phyloP scores from a whole-genome alignment of 208 protist genomes.

The Trypanosoma melophagium region DNA sequence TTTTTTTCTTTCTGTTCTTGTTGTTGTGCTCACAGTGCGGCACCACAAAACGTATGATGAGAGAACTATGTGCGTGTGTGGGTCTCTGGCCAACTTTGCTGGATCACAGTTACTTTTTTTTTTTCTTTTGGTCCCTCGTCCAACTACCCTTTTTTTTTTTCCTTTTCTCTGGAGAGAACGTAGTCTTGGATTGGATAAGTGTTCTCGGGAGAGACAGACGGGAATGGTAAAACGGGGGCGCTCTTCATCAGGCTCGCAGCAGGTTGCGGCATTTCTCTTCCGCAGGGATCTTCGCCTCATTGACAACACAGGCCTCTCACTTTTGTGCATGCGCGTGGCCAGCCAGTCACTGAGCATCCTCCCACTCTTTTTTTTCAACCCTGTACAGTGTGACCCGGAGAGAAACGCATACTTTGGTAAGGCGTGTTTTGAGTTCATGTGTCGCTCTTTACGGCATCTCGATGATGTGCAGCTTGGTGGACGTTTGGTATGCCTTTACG shows the following conservation, averaged over 20 bases:
- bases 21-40: too few relatives aligned
- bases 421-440: constrained; percentile 71
- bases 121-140: too few relatives aligned
- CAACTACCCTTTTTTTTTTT: too few relatives aligned
- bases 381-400: constrained; percentile 50
- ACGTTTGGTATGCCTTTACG: constrained; percentile 61
- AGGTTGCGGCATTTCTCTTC: constrained; percentile 73
- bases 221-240: constrained; percentile 16
- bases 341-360: constrained; percentile 35
- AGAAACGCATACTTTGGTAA: constrained; percentile 73
- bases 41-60: too few relatives aligned
- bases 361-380: constrained; percentile 82
- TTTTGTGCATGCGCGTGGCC: constrained; percentile 33
- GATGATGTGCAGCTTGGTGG: constrained; percentile 51
- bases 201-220: background rate
- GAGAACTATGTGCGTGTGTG: too few relatives aligned
- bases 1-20: too few relatives aligned
- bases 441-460: constrained; percentile 60
- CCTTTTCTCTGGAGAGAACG: too few relatives aligned
- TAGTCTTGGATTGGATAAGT: too few relatives aligned
- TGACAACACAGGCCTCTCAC: constrained; percentile 70
- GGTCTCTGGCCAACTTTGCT: too few relatives aligned
- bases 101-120: too few relatives aligned
- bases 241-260: background rate
- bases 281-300: constrained; percentile 60